Evolutionary conservation across 108 stramenopile species (phyloP).

Genomic region (Phaeodactylum tricornutum): DNA sequence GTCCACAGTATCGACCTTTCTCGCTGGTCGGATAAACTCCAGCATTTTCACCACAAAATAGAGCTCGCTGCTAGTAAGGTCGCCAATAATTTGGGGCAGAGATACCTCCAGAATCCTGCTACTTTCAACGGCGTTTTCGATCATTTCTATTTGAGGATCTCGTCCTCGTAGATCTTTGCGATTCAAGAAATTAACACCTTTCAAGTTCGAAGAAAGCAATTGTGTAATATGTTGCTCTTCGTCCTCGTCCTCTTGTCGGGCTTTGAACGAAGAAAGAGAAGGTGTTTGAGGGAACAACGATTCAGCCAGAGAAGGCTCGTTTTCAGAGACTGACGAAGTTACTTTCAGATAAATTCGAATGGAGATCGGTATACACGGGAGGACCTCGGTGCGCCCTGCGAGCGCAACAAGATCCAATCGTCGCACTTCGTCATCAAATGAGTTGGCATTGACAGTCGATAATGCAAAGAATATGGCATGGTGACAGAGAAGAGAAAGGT

Average conservation of each 20-base stretch:
- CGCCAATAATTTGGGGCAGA: constrained; percentile 42
- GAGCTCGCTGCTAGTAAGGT: constrained; percentile 41
- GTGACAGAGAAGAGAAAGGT: no score
- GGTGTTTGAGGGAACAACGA: constrained; percentile 57
- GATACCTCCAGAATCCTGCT: constrained; percentile 22
- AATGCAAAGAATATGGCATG: not conserved
- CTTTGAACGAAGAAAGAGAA: constrained; percentile 62
- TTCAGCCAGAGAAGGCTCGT: no score
- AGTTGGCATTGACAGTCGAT: not conserved
- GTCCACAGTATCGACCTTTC: no score
- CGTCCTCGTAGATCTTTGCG: constrained; percentile 26
- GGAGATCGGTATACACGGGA: constrained; percentile 19
- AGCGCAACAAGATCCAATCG: constrained; percentile 3
- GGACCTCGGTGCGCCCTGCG: constrained; percentile 17
- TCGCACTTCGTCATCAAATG: not conserved
- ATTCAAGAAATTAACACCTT: constrained; percentile 18
- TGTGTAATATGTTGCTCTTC: constrained; percentile 31
- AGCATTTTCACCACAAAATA: constrained; percentile 15
- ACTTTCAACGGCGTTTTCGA: constrained; percentile 39
- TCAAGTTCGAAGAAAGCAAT: constrained; percentile 5
- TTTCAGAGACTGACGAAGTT: no score
- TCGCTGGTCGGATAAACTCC: no score
- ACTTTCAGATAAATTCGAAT: no score
- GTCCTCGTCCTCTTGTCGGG: constrained; percentile 65
- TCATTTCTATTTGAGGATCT: constrained; percentile 55